Base-by-base conservation (phyloP, 306 rosid genomes). In the Malus sieversii region DNA sequence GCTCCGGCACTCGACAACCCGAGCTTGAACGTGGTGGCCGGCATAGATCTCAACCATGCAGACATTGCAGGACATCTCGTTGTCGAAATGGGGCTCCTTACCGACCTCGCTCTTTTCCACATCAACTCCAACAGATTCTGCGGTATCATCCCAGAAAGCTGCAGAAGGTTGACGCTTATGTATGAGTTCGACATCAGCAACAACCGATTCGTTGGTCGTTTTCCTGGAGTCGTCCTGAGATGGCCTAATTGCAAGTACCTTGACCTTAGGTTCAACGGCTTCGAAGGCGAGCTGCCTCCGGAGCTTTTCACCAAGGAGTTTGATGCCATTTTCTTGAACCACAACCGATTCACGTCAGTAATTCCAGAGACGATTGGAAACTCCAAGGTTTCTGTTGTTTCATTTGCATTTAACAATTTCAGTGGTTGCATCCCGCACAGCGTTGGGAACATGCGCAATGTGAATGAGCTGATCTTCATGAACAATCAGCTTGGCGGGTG, bases 61-160 rank as follows among this genome's bases (percentile, higher is more conserved):
- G 96, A 94, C 77, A 90, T 94, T 6, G 98, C 97, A 1, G 98
- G 93, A 9, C 85, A 80, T 71, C 81, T 94, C 15, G 96, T 96
- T 6, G 22, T 73, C 0, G 98, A 94, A 82, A 40, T 94, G 5
- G 94, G 93, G 48, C 63, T 88, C 12, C 57, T 94, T 59, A 70
- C 88, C 0, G 98, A 94, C 22, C 70, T 88, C 4, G 96, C 94
- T 4, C 70, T 91, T 14, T 65, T 91, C 38, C 98, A 94, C 69
- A 73, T 94, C 2, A 94, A 91, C 79, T 57, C 90, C 4, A 91
- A 94, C 70, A 80, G 97, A 73, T 94, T 91, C 32, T 94, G 97
- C 16, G 96, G 98, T 3, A 27, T 91, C 30, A 65, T 94, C 12
- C 96, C 98, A 4, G 23, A 75, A 3, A 90, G 86, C 71, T 85